Base-by-base conservation (phyloP, 2,329 filamentous ascomycete genomes). In the Apiospora kogelbergensis region DNA sequence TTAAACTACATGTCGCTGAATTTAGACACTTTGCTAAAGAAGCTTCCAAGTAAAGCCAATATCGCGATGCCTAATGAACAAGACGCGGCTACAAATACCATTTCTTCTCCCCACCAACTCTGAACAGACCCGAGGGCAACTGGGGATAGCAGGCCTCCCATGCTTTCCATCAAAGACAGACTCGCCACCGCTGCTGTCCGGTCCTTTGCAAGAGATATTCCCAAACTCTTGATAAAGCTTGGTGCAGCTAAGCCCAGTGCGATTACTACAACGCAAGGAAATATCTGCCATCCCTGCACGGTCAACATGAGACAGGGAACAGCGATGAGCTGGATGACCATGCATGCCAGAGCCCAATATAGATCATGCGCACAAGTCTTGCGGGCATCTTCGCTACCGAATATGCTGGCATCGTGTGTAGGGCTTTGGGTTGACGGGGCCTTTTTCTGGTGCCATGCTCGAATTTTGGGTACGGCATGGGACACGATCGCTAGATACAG, bases 201-300 rank as follows among this genome's bases (percentile, higher is more conserved):
- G 22, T 57, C 46, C 46, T 57, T 57, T 9, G 46, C 46, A 24
- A 57, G 26, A 11, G 46, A 57, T 24, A 57, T 30, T 10, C 46
- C 46, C n/a, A 24, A 57, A 30, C 46, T 57, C 46, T 57, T 57
- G 46, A 57, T 57, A 30, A 57, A 57, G n/a, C 46, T 57, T 57
- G 46, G 26, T 30, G 46, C 46, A 30, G 46, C 46, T 10, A 57
- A 30, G 22, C 46, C 46, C 22, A 57, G 46, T 24, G 46, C n/a
- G 46, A 57, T 57, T 9, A 57, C 46, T 24, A 57, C 46, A 9
- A 57, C 22, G 22, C 26, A 30, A 24, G 46, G 46, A 57, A 57
- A 57, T 30, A 57, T 24, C 46, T 57, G 46, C 46, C 46, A 57
- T 30, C 46, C 46, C 46, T 24, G 22, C 46, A 30, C 26, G 9